Evolutionary conservation across 2,329 filamentous ascomycete genomes (phyloP).

Genomic region (Rhinocladiella mackenziei): DNA sequence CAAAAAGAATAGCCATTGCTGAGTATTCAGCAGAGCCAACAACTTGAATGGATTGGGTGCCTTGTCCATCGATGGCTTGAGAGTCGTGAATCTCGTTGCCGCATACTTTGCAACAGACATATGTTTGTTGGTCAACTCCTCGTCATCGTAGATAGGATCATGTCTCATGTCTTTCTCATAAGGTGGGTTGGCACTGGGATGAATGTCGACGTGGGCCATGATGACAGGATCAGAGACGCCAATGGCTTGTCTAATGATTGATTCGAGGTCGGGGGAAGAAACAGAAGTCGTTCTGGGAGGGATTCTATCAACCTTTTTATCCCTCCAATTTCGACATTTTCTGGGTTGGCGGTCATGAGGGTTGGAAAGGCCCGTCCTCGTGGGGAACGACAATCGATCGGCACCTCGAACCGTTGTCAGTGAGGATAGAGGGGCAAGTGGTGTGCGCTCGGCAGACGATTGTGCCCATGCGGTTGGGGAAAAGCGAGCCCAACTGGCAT

Average conservation of each 20-base stretch:
- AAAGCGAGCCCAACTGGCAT: neutral
- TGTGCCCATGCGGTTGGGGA: neutral
- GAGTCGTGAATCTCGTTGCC: slow-evolving; percentile 50
- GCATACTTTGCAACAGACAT: slow-evolving; percentile 48
- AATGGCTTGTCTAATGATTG: neutral
- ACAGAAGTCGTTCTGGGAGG: too few relatives aligned
- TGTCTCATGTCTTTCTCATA: slow-evolving; percentile 3
- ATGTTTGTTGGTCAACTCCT: slow-evolving; percentile 12
- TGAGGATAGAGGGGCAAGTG: too few relatives aligned
- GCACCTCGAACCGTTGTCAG: too few relatives aligned
- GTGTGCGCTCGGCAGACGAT: neutral
- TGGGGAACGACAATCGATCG: too few relatives aligned
- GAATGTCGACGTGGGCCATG: slow-evolving; percentile 20
- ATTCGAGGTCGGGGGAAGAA: neutral
- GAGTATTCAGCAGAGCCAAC: slow-evolving; percentile 27
- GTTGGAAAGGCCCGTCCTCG: too few relatives aligned
- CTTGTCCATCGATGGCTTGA: slow-evolving; percentile 44
- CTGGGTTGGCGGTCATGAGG: too few relatives aligned
- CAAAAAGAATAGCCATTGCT: slow-evolving; percentile 32
- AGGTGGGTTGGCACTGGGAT: slow-evolving; percentile 4
- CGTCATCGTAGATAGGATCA: slow-evolving; percentile 6
- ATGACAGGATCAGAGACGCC: neutral
- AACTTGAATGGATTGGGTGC: slow-evolving; percentile 28
- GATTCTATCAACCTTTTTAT: too few relatives aligned
- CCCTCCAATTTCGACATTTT: too few relatives aligned